Evolutionary conservation across 2,329 filamentous ascomycete species (phyloP).

Genomic region (Amesomyces nigricolor): DNA sequence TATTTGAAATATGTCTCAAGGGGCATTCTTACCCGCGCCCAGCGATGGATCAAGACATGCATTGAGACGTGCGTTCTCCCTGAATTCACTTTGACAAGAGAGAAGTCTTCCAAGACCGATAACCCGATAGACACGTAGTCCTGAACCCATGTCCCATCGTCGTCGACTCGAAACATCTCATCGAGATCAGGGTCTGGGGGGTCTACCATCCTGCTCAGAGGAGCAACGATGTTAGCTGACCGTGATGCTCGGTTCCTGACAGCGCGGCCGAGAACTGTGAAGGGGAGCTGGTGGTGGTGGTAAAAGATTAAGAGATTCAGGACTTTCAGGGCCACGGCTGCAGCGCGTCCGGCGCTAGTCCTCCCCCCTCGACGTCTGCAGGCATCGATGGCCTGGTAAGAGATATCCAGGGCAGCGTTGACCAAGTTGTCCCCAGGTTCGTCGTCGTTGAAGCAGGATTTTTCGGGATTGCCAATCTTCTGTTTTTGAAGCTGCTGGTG

Average conservation of each 20-base stretch:
- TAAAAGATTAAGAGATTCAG: conserved; percentile 29
- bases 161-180: neutral
- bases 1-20: neutral
- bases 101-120: conserved; percentile 16
- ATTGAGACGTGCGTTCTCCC: conserved; percentile 15
- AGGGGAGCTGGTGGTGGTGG: conserved; percentile 24
- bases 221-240: neutral
- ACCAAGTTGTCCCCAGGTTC: conserved; percentile 21
- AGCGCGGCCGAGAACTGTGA: conserved; percentile 19
- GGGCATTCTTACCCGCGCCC: conserved; percentile 23
- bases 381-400: conserved; percentile 21
- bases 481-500: conserved; percentile 11
- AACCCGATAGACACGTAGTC: neutral
- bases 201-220: neutral
- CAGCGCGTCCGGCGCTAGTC: conserved; percentile 5
- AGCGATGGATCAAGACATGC: conserved; percentile 26
- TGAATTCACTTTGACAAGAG: conserved; percentile 19
- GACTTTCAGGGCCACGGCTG: conserved; percentile 25
- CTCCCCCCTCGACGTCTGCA: conserved; percentile 10
- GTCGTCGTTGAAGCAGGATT: conserved; percentile 14
- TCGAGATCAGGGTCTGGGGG: neutral
- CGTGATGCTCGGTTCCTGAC: neutral
- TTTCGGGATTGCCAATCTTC: conserved; percentile 15
- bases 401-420: conserved; percentile 27
- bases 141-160: conserved; percentile 9